Evolutionary conservation across 1,284 basidiomycete species (phyloP), one percentile per base, ranked within the genome.

Genomic region (Ganoderma multipileum): DNA sequence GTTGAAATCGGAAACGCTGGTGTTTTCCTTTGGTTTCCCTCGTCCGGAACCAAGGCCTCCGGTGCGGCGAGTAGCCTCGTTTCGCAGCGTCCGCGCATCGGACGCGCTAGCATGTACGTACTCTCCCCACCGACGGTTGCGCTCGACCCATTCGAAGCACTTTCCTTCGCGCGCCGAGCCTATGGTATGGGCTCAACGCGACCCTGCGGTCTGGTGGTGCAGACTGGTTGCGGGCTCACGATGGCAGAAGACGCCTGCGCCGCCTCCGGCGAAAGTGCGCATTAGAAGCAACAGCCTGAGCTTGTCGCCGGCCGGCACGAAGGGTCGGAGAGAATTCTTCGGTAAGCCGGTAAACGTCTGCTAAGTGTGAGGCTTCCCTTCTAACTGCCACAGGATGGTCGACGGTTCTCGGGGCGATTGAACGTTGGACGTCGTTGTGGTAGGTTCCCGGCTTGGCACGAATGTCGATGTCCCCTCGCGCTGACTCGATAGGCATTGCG

Each of bases 11-110:
- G 55, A 38, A n/a, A 38, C 11, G 4, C 52, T 55, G 14, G 18
- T 55, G 30, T 55, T 30, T 30, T 30, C n/a, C 52, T 55, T 5
- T 18, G 30, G 30, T 55, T 30, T 30, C 20, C n/a, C 62, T 54
- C 30, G 47, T 41, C 47, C 55, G 30, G 36, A 38, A 58, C 55
- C 47, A 50, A 50, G 55, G 23, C n/a, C 50, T 42, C 14, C n/a
- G 42, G 57, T 14, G n/a, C 55, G 55, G 55, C 33, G 28, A 20
- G 30, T 60, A 59, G 55, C 57, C 57, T 65, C 64, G 55, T 59
- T 50, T 47, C 44, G 23, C 64, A 36, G 52, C 60, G 65, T 55
- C 59, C 65, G 59, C 30, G 20, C 55, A 9, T 58, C 55, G 33
- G 55, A 58, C 33, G 9, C 55, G 9, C 55, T 38, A 50, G 47